Percentiles rank a stretch among this genome's conserved stretches.
Evolutionary conservation across 257 asterid species (phyloP).

Genomic region (Henckelia pumila): DNA sequence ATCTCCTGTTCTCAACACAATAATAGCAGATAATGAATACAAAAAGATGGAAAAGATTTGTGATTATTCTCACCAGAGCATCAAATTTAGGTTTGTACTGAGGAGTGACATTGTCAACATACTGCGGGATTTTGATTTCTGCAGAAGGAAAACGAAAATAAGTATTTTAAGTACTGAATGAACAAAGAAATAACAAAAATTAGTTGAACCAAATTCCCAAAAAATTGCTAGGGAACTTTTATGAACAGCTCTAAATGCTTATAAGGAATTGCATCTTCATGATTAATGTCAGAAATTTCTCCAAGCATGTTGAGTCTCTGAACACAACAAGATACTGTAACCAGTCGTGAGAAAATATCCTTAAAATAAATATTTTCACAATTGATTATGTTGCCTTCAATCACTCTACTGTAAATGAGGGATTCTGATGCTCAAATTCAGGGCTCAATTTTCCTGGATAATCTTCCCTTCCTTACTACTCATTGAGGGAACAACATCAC

Average conservation of each 20-base stretch:
- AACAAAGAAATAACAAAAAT: slow-evolving; percentile 1
- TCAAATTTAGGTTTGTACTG: slow-evolving; percentile 84
- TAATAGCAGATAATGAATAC: slow-evolving; percentile 5
- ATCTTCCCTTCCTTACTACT: too few relatives aligned
- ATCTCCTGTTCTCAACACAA: slow-evolving; percentile 8
- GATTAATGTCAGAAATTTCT: slow-evolving; percentile 9
- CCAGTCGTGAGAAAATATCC: too few relatives aligned
- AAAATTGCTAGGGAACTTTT: background rate
- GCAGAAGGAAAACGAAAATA: slow-evolving; percentile 26
- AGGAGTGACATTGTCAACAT: slow-evolving; percentile 83
- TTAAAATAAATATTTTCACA: too few relatives aligned
- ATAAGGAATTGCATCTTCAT: slow-evolving; percentile 9
- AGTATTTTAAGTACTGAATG: slow-evolving; percentile 15
- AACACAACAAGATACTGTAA: background rate
- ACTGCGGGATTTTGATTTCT: slow-evolving; percentile 79
- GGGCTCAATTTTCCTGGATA: too few relatives aligned
- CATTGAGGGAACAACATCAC: too few relatives aligned
- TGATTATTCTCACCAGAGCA: slow-evolving; percentile 60
- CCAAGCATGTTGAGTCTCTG: background rate
- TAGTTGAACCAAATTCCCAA: slow-evolving; percentile 3
- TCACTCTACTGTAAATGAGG: too few relatives aligned
- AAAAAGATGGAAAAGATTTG: background rate
- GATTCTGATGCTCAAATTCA: too few relatives aligned
- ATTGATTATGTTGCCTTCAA: too few relatives aligned
- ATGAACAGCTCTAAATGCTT: background rate